phyloP scores from a whole-genome alignment of 2,329 filamentous ascomycete species.

The Colletotrichum navitas region DNA sequence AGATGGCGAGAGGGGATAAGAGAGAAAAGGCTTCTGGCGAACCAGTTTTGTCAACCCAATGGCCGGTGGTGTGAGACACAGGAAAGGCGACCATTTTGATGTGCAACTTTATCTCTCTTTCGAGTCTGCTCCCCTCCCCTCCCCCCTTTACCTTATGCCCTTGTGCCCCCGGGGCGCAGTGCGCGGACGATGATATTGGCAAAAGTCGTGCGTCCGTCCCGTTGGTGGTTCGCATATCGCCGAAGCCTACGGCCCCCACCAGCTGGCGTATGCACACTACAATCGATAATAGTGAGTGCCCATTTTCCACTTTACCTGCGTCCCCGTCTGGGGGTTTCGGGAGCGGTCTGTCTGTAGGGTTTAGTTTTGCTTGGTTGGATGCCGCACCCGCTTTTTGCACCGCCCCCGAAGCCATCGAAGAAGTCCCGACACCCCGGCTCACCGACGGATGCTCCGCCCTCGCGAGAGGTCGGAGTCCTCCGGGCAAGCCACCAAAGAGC shows the following conservation, averaged over 20 bases:
- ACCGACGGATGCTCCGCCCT: slow-evolving; percentile 38
- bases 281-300: background rate
- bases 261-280: slow-evolving; percentile 1
- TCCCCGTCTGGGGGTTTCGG: background rate
- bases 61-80: slow-evolving; percentile 33
- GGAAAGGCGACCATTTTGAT: slow-evolving; percentile 22
- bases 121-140: background rate
- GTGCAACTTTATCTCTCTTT: slow-evolving; percentile 14
- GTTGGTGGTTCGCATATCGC: slow-evolving; percentile 23
- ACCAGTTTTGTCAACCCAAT: slow-evolving; percentile 33
- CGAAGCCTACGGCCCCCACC: background rate
- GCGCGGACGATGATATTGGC: slow-evolving; percentile 26
- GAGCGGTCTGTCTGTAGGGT: background rate
- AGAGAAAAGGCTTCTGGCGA: slow-evolving; percentile 24
- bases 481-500: slow-evolving; percentile 32
- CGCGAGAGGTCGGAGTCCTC: slow-evolving; percentile 24
- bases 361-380: background rate
- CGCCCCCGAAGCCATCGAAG: slow-evolving; percentile 18
- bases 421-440: slow-evolving; percentile 24
- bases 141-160: background rate
- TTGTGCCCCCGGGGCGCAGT: slow-evolving; percentile 33
- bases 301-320: slow-evolving; percentile 31
- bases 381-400: slow-evolving; percentile 10
- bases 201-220: slow-evolving; percentile 29
- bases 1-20: background rate